Conservation (phyloP, 306 rosid species). For the Myrica gale region DNA sequence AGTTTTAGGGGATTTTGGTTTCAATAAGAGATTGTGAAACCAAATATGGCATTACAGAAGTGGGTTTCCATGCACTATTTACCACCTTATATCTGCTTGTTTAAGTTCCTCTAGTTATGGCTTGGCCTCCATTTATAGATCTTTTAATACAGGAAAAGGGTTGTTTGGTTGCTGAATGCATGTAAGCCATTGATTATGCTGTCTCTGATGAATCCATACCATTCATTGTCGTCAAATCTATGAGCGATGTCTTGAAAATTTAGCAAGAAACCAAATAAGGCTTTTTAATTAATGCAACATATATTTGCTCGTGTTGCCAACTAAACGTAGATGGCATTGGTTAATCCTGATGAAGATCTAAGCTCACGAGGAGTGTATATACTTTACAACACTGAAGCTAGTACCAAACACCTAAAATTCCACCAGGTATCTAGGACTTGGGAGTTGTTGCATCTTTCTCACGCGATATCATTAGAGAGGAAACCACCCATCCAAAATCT, state of each 20-base stretch:
- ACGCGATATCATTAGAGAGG: background rate
- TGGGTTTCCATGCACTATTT: background rate
- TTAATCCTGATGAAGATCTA: background rate
- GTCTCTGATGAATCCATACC: background rate
- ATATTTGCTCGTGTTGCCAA: background rate
- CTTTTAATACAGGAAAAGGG: background rate
- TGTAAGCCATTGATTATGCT: background rate
- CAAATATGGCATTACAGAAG: background rate
- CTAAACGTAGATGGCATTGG: background rate
- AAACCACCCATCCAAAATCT: background rate
- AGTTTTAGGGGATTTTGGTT: constrained; percentile 12
- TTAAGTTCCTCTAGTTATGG: background rate
- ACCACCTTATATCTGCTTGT: background rate
- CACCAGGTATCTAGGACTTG: background rate
- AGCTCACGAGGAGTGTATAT: background rate
- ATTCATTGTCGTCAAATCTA: background rate
- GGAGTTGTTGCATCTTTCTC: background rate
- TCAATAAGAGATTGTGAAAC: constrained; percentile 2
- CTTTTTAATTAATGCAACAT: background rate
- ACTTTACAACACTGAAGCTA: background rate
- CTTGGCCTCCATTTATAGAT: background rate
- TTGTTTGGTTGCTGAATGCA: background rate
- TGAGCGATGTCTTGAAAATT: background rate
- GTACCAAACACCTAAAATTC: background rate
- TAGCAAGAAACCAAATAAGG: background rate